Base-by-base conservation (phyloP, 75 land plant species). In the Selaginella moellendorffii region DNA sequence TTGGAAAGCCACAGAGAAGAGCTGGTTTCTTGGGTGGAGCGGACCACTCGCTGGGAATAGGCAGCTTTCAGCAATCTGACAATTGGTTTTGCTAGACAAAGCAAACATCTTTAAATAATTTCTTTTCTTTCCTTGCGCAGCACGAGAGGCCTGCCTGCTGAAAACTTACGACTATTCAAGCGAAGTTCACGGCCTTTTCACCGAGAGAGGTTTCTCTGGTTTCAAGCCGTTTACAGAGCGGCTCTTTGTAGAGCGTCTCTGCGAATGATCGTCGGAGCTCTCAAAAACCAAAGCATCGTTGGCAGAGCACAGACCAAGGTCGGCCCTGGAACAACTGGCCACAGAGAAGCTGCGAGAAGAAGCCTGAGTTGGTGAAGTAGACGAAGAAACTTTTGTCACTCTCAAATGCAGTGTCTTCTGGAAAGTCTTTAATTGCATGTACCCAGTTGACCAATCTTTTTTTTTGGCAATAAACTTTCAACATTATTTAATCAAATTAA, bases 321-420 rank as follows among this genome's bases (percentile, higher is more conserved):
- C 27, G 53, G 86, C 74, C 24, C 58, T 31, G 24, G 69, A 85
- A 60, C 42, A 88, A 20, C 62, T 71, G 12, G 56, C 69, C 1
- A 74, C 96, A 68, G 81, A 85, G 31, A 73, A 60, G 26, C 23
- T 93, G 68, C 77, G 76, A 53, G 87, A 93, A 59, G 98, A 93
- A 63, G 98, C 98, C 19, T 93, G 98, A 96, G 98, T 96, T 5
- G 24, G 65, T 51, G 90, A n/a, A n/a, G n/a, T n/a, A n/a, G n/a
- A n/a, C n/a, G n/a, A n/a, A n/a, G n/a, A n/a, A n/a, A n/a, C n/a
- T n/a, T n/a, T n/a, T n/a, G n/a, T n/a, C n/a, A n/a, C n/a, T n/a
- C n/a, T n/a, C n/a, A n/a, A n/a, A n/a, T n/a, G n/a, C n/a, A n/a
- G n/a, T n/a, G n/a, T n/a, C n/a, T n/a, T n/a, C n/a, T n/a, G n/a